Base-by-base conservation (phyloP, 2,329 filamentous ascomycete genomes). In the Esteya vermicola region DNA sequence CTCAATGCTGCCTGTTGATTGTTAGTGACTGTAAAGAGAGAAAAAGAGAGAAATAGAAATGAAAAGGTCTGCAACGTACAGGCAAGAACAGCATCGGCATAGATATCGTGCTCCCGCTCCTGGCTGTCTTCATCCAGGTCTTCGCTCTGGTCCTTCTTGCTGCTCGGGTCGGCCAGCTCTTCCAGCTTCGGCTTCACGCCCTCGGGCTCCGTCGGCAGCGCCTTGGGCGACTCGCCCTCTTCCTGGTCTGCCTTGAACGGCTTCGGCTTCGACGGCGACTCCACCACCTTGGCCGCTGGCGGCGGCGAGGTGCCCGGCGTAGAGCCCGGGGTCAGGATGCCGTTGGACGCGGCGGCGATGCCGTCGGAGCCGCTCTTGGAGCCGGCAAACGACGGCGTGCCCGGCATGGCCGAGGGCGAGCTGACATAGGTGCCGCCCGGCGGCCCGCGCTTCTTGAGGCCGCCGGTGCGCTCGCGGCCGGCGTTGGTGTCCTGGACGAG, bases 101-200 rank as follows among this genome's bases (percentile, higher is more conserved):
- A 98, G 51, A 98, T 98, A 57, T 98, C 89, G 38, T 75, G 76
- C 59, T 95, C 88, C 10, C 83, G 75, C 49, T 81, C 78, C 48
- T 79, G 74, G 53, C 72, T 85, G 47, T 81, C 75, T 20, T 75
- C 70, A 43, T 81, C 72, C 34, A 70, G 70, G 51, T 93, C 86
- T 56, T 93, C 85, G 3, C 74, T 71, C 59, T 89, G 81, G 18
- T 56, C 51, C 57, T 67, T 72, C 58, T 67, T 68, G 42, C 55
- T 63, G 38, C 65, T 61, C 51, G 73, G 61, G 44, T 74, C 71
- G 1, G 70, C 67, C 19, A 85, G 65, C 54, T 81, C 73, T 52
- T 85, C 81, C 5, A 70, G 67, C 52, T 75, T 72, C 40, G 70
- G 60, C 45, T 73, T 72, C n/a, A n/a, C n/a, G 43, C 73, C 68